A percentile compares a stretch with the other conserved stretches of the same genome.
Evolutionary conservation across 805 yeast genomes (phyloP).

Genomic region (Candida tallmaniae): DNA sequence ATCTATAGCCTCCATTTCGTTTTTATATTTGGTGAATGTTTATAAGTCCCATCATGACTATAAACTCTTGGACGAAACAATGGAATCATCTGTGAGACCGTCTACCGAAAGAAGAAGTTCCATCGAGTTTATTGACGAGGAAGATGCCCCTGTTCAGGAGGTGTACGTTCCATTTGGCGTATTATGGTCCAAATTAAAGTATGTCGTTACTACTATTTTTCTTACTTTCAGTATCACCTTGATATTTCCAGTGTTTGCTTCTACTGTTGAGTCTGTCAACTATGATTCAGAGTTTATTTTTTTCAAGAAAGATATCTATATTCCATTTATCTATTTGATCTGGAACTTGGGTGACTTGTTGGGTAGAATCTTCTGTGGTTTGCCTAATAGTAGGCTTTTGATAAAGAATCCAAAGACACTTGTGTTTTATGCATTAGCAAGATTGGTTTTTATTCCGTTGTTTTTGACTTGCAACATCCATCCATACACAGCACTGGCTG

Average conservation of each 20-base stretch:
- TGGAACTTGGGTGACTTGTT: slow-evolving; percentile 90
- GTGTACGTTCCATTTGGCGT: slow-evolving; percentile 49
- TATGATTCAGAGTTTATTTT: slow-evolving; percentile 26
- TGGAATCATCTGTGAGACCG: background rate
- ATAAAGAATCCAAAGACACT: slow-evolving; percentile 41
- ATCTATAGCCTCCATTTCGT: slow-evolving; percentile 36
- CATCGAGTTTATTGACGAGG: background rate
- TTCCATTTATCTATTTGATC: slow-evolving; percentile 73
- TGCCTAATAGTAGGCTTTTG: slow-evolving; percentile 29
- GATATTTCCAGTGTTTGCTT: slow-evolving; percentile 87
- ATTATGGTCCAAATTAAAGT: slow-evolving; percentile 59
- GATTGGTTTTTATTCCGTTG: slow-evolving; percentile 64
- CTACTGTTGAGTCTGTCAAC: slow-evolving; percentile 52
- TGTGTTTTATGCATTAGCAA: slow-evolving; percentile 48
- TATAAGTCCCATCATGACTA: slow-evolving; percentile 21
- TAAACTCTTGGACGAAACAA: slow-evolving; percentile 10
- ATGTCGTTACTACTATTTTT: slow-evolving; percentile 66
- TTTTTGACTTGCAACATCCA: slow-evolving; percentile 65
- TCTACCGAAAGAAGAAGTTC: background rate
- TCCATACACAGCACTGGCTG: slow-evolving; percentile 22
- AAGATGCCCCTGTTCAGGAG: slow-evolving; percentile 6
- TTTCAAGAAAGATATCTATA: slow-evolving; percentile 45
- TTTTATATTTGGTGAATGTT: slow-evolving; percentile 32
- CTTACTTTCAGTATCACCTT: slow-evolving; percentile 70
- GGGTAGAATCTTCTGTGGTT: slow-evolving; percentile 70